Base-by-base conservation (phyloP, 2,329 filamentous ascomycete species). In the Lojkania enalia region DNA sequence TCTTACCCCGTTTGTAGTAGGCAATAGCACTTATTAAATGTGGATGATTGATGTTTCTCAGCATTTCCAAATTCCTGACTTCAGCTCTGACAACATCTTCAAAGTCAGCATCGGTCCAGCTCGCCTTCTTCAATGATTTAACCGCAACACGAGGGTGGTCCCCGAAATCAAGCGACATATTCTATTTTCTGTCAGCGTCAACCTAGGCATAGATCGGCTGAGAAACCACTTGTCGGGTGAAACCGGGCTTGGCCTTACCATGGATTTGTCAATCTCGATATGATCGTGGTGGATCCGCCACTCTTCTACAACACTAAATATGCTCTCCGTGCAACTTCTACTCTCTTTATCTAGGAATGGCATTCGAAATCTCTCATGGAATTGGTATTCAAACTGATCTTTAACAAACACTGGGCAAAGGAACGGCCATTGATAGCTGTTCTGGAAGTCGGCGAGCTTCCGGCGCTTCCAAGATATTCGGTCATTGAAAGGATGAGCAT, bases 11-110 rank as follows among this genome's bases (percentile, higher is more conserved):
- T 2, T 13, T 44, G 19, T 48, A 57, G 31, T 49, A 51, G 4
- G 49, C 47, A 18, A 57, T 46, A 9, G 46, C 42, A 27, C 32
- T 42, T 20, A 55, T 43, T 13, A 57, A 18, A 35, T 57, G 54
- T 4, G 35, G 23, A 18, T 51, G 43, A 4, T 52, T 33, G 5
- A 42, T 21, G 1, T 46, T 27, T 9, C 43, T 21, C 1, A 56
- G 32, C 35, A 39, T 48, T 39, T 48, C 36, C 6, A 51, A 21
- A 5, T 39, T 38, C 6, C 40, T 14, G 1, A 35, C 46, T 39
- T 53, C 51, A 1, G 15, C 40, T 11, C 38, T 21, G 11, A 20
- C 45, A 6, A 41, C 36, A 4, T n/a, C 21, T 33, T 47, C 11
- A 27, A 43, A 49, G 2, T 46, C 31, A 1, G 25, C 35, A 11